Percentiles rank a stretch among this genome's conserved stretches.
phyloP scores from a whole-genome alignment of 179 eudicot species.

The Silene coronaria region DNA sequence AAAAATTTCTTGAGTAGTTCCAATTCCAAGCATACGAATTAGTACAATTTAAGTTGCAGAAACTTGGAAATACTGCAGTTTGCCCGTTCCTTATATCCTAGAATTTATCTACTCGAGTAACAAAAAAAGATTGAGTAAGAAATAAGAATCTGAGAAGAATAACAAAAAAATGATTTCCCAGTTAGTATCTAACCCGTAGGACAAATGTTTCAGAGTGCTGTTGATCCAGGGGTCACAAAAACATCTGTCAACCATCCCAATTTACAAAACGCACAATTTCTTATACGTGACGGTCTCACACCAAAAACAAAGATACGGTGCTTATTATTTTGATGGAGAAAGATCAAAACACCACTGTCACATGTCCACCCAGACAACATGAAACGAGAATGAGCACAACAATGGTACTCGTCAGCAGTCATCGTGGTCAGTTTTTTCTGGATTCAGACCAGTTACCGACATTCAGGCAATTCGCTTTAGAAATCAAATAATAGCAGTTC shows the following conservation, averaged over 20 bases:
- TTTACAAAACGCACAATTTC: neutral
- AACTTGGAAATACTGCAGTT: too few species aligned
- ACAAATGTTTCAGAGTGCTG: neutral
- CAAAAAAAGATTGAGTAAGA: too few species aligned
- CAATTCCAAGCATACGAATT: too few species aligned
- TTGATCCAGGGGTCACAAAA: constrained; percentile 5
- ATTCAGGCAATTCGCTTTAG: neutral
- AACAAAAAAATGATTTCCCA: constrained; percentile 12
- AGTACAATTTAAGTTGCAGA: too few species aligned
- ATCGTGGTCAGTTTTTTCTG: constrained; percentile 81
- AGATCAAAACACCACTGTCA: constrained; percentile 13
- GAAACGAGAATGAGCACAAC: constrained; percentile 13
- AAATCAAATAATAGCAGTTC: neutral
- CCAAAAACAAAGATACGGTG: constrained; percentile 2
- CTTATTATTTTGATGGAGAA: constrained; percentile 18
- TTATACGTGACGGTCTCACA: neutral
- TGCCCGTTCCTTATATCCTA: too few species aligned
- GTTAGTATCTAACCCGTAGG: neutral
- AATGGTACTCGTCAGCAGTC: constrained; percentile 90
- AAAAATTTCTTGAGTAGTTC: too few species aligned
- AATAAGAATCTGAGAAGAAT: too few species aligned
- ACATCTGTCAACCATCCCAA: neutral
- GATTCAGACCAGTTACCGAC: neutral
- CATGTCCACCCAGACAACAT: constrained; percentile 9
- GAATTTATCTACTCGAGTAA: too few species aligned